phyloP scores from a whole-genome alignment of 345 rosid genomes.

The Clarkia xantiana region DNA sequence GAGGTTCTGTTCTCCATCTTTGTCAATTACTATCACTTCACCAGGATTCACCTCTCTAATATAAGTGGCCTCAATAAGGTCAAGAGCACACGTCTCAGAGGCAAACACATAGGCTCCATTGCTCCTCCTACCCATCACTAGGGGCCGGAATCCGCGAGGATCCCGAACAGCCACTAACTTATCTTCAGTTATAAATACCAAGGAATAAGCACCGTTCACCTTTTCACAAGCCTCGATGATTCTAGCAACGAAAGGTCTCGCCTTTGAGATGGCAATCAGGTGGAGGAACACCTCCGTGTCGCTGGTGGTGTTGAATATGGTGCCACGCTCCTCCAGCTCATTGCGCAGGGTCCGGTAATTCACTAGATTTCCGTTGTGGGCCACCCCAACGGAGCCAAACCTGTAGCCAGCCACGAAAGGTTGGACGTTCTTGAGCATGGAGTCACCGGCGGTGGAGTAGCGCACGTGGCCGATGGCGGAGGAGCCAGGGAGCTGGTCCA shows the following conservation, averaged over 20 bases:
- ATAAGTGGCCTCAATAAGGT: slow-evolving; percentile 85
- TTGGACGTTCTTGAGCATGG: slow-evolving; percentile 94
- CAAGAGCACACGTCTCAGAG: slow-evolving; percentile 95
- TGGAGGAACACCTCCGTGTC: slow-evolving; percentile 98
- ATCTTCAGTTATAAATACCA: slow-evolving; percentile 90
- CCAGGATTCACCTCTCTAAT: slow-evolving; percentile 92
- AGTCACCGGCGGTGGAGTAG: slow-evolving; percentile 87
- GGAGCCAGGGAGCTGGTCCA: slow-evolving; percentile 74
- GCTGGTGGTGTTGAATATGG: slow-evolving; percentile 81
- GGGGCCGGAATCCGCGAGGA: slow-evolving; percentile 76
- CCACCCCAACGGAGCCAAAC: slow-evolving; percentile 87
- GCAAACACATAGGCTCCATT: slow-evolving; percentile 90
- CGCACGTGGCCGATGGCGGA: slow-evolving; percentile 86
- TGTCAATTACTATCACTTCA: slow-evolving; percentile 76
- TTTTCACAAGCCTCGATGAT: slow-evolving; percentile 90
- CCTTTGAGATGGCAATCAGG: slow-evolving; percentile 82
- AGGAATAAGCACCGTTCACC: slow-evolving; percentile 79
- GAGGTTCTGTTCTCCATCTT: slow-evolving; percentile 70
- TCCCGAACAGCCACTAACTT: slow-evolving; percentile 92
- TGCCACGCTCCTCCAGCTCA: slow-evolving; percentile 69
- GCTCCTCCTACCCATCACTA: slow-evolving; percentile 93
- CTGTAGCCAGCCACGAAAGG: slow-evolving; percentile 93
- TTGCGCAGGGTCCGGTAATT: slow-evolving; percentile 56
- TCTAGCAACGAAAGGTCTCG: slow-evolving; percentile 73
- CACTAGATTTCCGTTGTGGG: slow-evolving; percentile 87